Base-by-base conservation (phyloP, 495 filamentous ascomycete species). In the Monascus purpureus region DNA sequence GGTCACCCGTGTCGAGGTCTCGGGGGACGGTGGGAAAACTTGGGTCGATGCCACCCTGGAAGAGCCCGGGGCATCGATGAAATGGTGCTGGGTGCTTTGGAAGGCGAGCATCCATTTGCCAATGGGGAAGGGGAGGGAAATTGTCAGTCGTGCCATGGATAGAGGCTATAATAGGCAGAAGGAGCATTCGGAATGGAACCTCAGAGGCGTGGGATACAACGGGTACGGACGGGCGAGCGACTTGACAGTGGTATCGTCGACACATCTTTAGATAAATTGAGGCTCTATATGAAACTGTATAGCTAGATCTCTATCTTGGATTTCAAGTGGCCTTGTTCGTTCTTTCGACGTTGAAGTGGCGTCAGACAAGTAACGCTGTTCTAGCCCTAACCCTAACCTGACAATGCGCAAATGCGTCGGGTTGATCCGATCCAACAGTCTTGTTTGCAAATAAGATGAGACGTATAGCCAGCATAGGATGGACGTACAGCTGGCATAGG, bases 171-270 rank as follows among this genome's bases (percentile, higher is more conserved):
- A 73, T 45, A 36, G 43, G 15, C 72, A 75, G 41, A 40, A 29
- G 7, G 47, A 53, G 29, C 48, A 52, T 40, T 56, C 62, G 8
- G 43, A 57, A 37, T 76, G 72, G 72, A 75, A 73, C 46, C 44
- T 68, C 29, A 56, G 73, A 27, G 73, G 73, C 2, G 68, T 77
- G 6, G 68, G 56, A 28, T 77, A 75, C 50, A 68, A 70, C 48
- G 73, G 68, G 9, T 77, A 67, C 52, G 73, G 72, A 1, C 63
- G 73, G 41, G 52, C 53, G 13, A 57, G 51, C 25, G 54, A 61
- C 19, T 32, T 75, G 34, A 52, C 41, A 6, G 41, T 68, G 29
- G 31, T 30, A 29, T n/a, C n/a, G n/a, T n/a, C n/a, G n/a, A n/a
- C n/a, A n/a, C n/a, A n/a, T n/a, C n/a, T n/a, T n/a, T n/a, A n/a